phyloP scores from a whole-genome alignment of 345 rosid genomes.

The Excoecaria cochinchinensis region DNA sequence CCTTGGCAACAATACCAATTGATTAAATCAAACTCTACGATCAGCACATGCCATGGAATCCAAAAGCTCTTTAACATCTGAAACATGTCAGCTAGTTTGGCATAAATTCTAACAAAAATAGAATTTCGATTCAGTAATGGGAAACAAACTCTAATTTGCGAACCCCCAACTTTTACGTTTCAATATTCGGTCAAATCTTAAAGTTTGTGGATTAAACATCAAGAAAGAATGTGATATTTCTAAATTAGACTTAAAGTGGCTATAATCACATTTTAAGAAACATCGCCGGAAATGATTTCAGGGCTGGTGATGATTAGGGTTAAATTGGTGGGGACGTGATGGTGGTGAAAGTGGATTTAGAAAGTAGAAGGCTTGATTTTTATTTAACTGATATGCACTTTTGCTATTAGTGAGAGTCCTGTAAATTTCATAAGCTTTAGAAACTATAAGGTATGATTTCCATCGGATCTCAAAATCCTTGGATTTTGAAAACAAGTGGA shows the following conservation, averaged over 20 bases:
- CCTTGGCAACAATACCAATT: no score
- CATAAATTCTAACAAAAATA: not conserved
- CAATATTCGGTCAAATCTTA: not conserved
- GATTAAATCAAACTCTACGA: conserved; percentile 2
- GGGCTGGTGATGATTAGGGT: not conserved
- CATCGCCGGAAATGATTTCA: not conserved
- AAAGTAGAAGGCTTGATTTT: not conserved
- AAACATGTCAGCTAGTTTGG: not conserved
- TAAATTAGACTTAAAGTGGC: not conserved
- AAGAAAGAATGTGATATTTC: not conserved
- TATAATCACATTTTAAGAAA: not conserved
- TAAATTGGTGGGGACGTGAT: not conserved
- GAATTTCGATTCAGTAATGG: not conserved
- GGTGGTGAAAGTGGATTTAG: not conserved
- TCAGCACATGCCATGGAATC: not conserved
- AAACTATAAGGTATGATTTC: not conserved
- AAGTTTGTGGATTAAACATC: not conserved
- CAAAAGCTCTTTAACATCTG: not conserved
- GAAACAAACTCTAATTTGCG: not conserved
- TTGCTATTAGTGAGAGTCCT: not conserved
- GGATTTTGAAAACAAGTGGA: not conserved
- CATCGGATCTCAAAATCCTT: not conserved
- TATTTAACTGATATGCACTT: not conserved
- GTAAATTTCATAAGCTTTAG: not conserved
- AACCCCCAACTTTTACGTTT: not conserved